Evolutionary conservation across 2,329 filamentous ascomycete species (phyloP).

Genomic region (Alternaria solani): DNA sequence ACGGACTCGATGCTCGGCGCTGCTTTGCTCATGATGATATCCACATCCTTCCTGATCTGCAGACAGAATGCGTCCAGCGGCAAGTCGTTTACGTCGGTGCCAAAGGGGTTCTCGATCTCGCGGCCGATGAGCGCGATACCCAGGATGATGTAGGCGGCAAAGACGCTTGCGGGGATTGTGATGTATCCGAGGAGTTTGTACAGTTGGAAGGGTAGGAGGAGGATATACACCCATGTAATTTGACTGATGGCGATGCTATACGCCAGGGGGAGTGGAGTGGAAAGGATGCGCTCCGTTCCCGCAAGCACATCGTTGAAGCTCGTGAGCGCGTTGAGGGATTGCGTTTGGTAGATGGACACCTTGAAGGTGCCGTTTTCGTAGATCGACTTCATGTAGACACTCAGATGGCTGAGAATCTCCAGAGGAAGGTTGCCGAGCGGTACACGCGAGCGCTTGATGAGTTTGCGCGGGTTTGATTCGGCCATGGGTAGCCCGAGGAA

Average conservation of each 20-base stretch:
- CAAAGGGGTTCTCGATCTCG: slow-evolving; percentile 87
- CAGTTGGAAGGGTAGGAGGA: slow-evolving; percentile 83
- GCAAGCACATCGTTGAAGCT: slow-evolving; percentile 75
- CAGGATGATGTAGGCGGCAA: slow-evolving; percentile 81
- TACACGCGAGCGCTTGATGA: slow-evolving; percentile 72
- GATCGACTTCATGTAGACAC: slow-evolving; percentile 69
- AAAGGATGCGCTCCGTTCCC: slow-evolving; percentile 78
- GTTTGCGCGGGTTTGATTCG: slow-evolving; percentile 77
- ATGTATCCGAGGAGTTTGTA: slow-evolving; percentile 70
- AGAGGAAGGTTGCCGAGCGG: slow-evolving; percentile 82
- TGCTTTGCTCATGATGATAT: slow-evolving; percentile 66
- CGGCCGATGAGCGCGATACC: slow-evolving; percentile 77
- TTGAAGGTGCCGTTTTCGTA: slow-evolving; percentile 64
- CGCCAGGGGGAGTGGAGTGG: slow-evolving; percentile 82
- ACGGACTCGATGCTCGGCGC: slow-evolving; percentile 55
- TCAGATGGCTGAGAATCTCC: slow-evolving; percentile 78
- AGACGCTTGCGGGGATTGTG: slow-evolving; percentile 77
- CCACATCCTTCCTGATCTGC: slow-evolving; percentile 75
- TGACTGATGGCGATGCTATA: slow-evolving; percentile 85
- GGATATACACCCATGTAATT: slow-evolving; percentile 84
- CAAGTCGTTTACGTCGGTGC: slow-evolving; percentile 79
- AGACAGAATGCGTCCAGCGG: slow-evolving; percentile 74
- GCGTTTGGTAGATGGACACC: slow-evolving; percentile 64
- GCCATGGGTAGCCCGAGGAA: slow-evolving; percentile 80
- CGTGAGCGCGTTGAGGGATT: slow-evolving; percentile 66